Evolutionary conservation across 2,329 filamentous ascomycete genomes (phyloP).

Genomic region (Lachnellula willkommii): DNA sequence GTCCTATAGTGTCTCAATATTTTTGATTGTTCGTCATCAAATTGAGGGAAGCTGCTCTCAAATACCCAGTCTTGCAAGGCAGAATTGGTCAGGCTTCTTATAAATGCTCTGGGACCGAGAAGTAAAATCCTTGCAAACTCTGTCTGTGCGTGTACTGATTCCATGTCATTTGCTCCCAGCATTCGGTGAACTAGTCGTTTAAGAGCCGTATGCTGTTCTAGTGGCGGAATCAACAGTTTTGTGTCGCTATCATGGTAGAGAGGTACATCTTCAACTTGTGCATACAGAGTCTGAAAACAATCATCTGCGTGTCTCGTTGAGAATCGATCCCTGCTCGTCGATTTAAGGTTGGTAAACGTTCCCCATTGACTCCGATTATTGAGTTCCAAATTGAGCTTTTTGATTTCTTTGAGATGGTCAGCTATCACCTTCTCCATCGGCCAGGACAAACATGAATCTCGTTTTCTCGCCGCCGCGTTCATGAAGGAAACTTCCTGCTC

Average conservation of each 20-base stretch:
- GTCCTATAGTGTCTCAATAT: conserved; percentile 1
- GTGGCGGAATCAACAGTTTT: not conserved
- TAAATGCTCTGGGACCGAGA: not conserved
- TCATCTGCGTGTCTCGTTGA: not conserved
- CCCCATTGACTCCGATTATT: not conserved
- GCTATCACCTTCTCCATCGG: not conserved
- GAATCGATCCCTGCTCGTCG: not conserved
- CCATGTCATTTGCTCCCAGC: not conserved
- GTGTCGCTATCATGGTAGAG: not conserved
- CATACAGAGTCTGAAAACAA: not conserved
- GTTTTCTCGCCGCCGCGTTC: not conserved
- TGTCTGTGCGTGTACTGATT: not conserved
- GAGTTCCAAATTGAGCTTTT: not conserved
- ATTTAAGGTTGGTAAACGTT: not conserved
- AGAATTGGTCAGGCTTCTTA: conserved; percentile 3
- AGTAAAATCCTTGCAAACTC: not conserved
- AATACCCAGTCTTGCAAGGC: conserved; percentile 10
- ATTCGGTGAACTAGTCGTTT: not conserved
- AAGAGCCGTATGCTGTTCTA: not conserved
- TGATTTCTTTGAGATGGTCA: not conserved
- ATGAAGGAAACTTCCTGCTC: not conserved
- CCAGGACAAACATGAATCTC: not conserved
- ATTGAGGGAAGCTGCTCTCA: conserved; percentile 7
- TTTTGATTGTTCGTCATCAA: conserved; percentile 1
- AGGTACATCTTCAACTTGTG: not conserved